Conservation (phyloP, 1,284 basidiomycete genomes). For the Cryptococcus sp. region DNA sequence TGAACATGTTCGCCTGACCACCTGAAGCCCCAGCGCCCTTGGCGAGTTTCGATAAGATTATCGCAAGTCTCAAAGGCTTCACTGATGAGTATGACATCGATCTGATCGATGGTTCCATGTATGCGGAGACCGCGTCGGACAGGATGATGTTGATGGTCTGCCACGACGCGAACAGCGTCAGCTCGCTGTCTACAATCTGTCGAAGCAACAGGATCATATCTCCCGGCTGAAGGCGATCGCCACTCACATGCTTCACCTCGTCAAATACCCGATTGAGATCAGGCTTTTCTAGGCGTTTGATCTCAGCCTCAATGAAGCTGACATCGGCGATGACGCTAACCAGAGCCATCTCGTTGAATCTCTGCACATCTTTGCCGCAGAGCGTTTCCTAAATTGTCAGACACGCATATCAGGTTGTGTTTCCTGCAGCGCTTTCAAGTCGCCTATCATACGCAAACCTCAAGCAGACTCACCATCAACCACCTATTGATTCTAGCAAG, state of each 20-base stretch:
- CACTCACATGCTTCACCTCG: conserved; percentile 75
- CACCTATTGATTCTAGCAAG: conserved; percentile 81
- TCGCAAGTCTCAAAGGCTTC: conserved; percentile 71
- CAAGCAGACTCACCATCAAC: conserved; percentile 63
- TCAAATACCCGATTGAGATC: conserved; percentile 73
- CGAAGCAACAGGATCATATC: neutral
- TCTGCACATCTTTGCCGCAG: conserved; percentile 61
- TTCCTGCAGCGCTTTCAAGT: too few relatives aligned
- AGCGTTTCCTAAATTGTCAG: conserved; percentile 35
- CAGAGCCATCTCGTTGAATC: conserved; percentile 85
- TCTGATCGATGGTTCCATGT: conserved; percentile 71
- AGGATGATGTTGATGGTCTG: conserved; percentile 79
- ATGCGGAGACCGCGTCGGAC: conserved; percentile 72
- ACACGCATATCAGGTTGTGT: neutral
- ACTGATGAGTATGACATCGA: conserved; percentile 71
- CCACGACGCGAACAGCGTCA: neutral
- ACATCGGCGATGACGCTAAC: conserved; percentile 80
- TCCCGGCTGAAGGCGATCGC: too few relatives aligned
- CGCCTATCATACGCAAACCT: neutral
- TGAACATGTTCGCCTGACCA: conserved; percentile 48
- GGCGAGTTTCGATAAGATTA: conserved; percentile 76
- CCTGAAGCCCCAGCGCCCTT: conserved; percentile 60
- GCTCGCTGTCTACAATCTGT: conserved; percentile 8
- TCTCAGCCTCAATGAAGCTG: conserved; percentile 78
- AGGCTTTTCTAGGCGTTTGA: conserved; percentile 68